Base-by-base conservation (phyloP, 345 rosid genomes). In the Bruguiera sexangula region DNA sequence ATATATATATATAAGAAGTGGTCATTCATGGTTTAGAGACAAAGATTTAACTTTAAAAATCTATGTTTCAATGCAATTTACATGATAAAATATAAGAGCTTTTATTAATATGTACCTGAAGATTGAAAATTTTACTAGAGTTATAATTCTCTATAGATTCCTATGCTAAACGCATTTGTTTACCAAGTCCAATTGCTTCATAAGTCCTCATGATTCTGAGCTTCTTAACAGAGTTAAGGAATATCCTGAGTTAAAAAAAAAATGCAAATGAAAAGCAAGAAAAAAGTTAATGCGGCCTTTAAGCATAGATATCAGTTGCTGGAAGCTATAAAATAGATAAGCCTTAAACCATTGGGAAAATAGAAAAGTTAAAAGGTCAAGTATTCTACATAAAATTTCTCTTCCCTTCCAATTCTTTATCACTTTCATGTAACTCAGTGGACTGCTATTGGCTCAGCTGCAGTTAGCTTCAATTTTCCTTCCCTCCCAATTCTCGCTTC, bases 181-280 rank as follows among this genome's bases (percentile, higher is more conserved):
- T 82, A 80, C 92, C 88, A 48, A 86, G 77, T 75, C 97, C 95
- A 66, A 82, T 91, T 48, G 97, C 95, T 59, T 89, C 97, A 7
- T 86, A 82, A 56, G 80, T 85, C 83, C 88, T 85, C 96, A 88
- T 89, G 77, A 94, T 88, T 81, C 93, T 76, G 60, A 94, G 96
- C 87, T 96, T 88, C 84, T 76, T 91, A 73, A 92, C 96, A 2
- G 92, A 87, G 69, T 68, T 65, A 52, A 86, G 73, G 71, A 92
- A 94, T 93, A 92, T 88, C 83, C 97, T 94, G 83, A 64, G 74
- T 31, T 0, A 56, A 46, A 6, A 27, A 6, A 27, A 70, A 62
- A 77, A 26, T 52, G 36, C 65, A 21, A 72, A 68, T 32, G 39
- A 69, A 6, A 32, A 34, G 19, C 29, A 48, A n/a, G 50, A 54